phyloP scores from a whole-genome alignment of 2,329 filamentous ascomycete genomes.

The Aspergillus brunneoviolaceus region DNA sequence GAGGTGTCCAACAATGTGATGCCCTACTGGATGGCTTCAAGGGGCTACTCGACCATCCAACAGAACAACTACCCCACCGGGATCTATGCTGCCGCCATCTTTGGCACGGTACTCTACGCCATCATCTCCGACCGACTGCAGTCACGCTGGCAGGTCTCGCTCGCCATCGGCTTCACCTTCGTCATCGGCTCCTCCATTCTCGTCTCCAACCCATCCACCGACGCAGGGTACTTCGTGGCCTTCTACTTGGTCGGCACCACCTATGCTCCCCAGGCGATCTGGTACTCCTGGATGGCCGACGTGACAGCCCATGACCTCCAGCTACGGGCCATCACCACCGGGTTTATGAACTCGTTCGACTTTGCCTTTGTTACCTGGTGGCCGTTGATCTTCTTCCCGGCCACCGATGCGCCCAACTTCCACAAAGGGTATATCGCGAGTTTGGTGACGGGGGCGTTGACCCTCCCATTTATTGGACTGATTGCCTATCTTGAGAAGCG shows the following conservation, averaged over 20 bases:
- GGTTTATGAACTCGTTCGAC: conserved; percentile 48
- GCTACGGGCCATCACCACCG: conserved; percentile 46
- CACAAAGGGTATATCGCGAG: conserved; percentile 44
- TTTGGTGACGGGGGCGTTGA: conserved; percentile 39
- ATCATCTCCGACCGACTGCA: conserved; percentile 44
- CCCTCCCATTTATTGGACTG: conserved; percentile 37
- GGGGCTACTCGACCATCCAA: conserved; percentile 45
- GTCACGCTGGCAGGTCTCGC: conserved; percentile 47
- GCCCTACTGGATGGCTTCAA: conserved; percentile 47
- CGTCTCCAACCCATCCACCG: conserved; percentile 1
- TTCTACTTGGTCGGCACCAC: conserved; percentile 49
- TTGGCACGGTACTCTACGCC: conserved; percentile 45
- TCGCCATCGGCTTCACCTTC: conserved; percentile 46
- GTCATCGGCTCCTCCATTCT: conserved; percentile 33
- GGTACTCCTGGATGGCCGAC: conserved; percentile 52
- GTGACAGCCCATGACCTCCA: conserved; percentile 38
- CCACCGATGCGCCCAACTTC: conserved; percentile 43
- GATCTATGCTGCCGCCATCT: conserved; percentile 44
- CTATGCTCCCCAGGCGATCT: conserved; percentile 48
- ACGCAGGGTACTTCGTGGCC: conserved; percentile 44
- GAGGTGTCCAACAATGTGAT: conserved; percentile 48
- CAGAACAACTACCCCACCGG: conserved; percentile 49
- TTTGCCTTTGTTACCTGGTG: conserved; percentile 47
- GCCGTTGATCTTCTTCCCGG: conserved; percentile 44
- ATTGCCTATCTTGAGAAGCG: conserved; percentile 37